Conservation (phyloP, 352 stramenopile species). For the Phytophthora multivora region DNA sequence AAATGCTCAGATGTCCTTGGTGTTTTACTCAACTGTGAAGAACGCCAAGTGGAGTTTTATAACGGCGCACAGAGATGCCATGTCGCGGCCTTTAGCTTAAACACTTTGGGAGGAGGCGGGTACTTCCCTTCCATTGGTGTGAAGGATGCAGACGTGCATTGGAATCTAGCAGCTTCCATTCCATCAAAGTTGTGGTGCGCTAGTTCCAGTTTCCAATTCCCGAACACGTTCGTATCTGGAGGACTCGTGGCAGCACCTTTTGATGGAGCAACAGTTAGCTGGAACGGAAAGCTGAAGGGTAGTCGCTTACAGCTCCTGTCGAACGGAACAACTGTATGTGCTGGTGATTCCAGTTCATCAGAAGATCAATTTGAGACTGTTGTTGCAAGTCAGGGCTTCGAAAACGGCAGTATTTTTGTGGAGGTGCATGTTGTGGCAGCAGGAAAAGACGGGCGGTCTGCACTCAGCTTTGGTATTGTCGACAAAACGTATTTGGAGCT, state of each 20-base stretch:
- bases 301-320: slow-evolving; percentile 48
- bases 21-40: slow-evolving; percentile 68
- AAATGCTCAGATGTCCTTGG: slow-evolving; percentile 45
- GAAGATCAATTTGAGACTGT: slow-evolving; percentile 66
- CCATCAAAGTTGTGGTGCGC: slow-evolving; percentile 68
- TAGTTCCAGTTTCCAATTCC: slow-evolving; percentile 58
- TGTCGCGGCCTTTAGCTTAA: slow-evolving; percentile 31
- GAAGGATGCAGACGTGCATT: slow-evolving; percentile 60
- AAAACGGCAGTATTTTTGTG: slow-evolving; percentile 54
- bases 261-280: slow-evolving; percentile 63
- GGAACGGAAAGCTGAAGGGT: slow-evolving; percentile 66
- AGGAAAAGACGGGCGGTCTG: slow-evolving; percentile 48
- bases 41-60: slow-evolving; percentile 72
- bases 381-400: slow-evolving; percentile 55
- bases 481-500: slow-evolving; percentile 38
- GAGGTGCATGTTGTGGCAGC: slow-evolving; percentile 62
- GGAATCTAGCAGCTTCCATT: slow-evolving; percentile 61
- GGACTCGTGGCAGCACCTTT: slow-evolving; percentile 63
- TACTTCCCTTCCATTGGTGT: slow-evolving; percentile 69
- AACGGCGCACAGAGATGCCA: slow-evolving; percentile 40
- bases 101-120: slow-evolving; percentile 21
- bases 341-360: slow-evolving; percentile 51
- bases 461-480: slow-evolving; percentile 66
- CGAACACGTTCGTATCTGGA: slow-evolving; percentile 62
- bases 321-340: slow-evolving; percentile 59